A percentile compares a stretch with the other conserved stretches of the same genome.
Evolutionary conservation across 129 eudicot species (phyloP).

Genomic region (Flaveria sonorensis): DNA sequence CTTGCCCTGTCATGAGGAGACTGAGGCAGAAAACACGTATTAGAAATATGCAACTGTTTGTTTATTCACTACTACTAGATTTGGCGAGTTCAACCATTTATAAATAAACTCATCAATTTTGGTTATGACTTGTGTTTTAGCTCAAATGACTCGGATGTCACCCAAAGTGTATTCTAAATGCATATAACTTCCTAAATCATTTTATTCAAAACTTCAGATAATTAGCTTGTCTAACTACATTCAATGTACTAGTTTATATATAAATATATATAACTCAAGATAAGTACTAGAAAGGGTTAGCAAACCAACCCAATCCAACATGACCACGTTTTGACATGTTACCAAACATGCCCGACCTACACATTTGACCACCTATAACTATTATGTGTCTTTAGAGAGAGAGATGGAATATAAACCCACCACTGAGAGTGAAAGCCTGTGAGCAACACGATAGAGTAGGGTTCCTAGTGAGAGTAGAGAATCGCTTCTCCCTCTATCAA

Average conservation of each 20-base stretch:
- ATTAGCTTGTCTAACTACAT: neutral
- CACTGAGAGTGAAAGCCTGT: constrained; percentile 92
- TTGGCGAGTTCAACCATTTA: neutral
- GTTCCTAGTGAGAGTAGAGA: constrained; percentile 83
- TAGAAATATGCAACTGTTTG: constrained; percentile 20
- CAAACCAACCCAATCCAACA: neutral
- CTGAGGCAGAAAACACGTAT: constrained; percentile 47
- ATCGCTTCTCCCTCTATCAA: constrained; percentile 79
- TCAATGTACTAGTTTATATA: neutral
- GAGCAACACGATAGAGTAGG: constrained; percentile 90
- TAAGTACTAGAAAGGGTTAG: neutral
- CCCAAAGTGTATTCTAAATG: neutral
- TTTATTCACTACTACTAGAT: neutral
- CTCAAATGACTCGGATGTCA: neutral
- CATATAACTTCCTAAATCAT: neutral
- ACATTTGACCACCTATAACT: neutral
- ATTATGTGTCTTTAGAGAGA: neutral
- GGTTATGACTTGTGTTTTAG: neutral
- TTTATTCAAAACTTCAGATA: neutral
- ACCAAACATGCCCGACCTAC: neutral
- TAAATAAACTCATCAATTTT: neutral
- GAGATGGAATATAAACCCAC: constrained; percentile 31
- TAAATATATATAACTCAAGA: neutral
- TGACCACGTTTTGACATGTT: neutral
- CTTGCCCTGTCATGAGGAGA: constrained; percentile 69